Percentiles rank a stretch among this genome's conserved stretches.
Evolutionary conservation across 352 stramenopile species (phyloP).

Genomic region (Phytopythium sindhum): DNA sequence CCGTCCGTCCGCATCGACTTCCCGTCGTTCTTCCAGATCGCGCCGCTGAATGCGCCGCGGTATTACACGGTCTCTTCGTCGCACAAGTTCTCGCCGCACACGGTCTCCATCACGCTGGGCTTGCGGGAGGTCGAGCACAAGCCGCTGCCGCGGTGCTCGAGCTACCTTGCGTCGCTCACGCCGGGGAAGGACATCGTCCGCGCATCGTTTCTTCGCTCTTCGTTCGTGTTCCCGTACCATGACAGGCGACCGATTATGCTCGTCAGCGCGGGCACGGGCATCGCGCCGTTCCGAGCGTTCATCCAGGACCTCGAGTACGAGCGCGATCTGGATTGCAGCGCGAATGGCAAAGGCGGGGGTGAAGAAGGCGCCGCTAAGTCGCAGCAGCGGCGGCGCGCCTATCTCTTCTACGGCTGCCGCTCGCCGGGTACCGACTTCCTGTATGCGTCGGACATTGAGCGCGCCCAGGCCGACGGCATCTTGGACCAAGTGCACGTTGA

Average conservation of each 20-base stretch:
- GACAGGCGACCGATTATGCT: conserved; percentile 66
- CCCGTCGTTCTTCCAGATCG: conserved; percentile 62
- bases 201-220: conserved; percentile 68
- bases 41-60: conserved; percentile 52
- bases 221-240: conserved; percentile 67
- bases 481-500: conserved; percentile 54
- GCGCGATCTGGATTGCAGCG: neutral
- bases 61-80: conserved; percentile 88
- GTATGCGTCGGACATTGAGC: conserved; percentile 62
- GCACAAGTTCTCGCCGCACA: conserved; percentile 43
- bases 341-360: conserved; percentile 2
- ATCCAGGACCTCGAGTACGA: conserved; percentile 74
- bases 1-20: conserved; percentile 66
- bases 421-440: conserved; percentile 57
- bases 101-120: conserved; percentile 70
- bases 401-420: conserved; percentile 80
- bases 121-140: conserved; percentile 45
- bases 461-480: conserved; percentile 30
- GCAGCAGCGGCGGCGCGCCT: conserved; percentile 32
- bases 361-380: neutral
- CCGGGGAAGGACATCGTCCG: conserved; percentile 42
- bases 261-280: conserved; percentile 74
- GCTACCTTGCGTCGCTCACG: conserved; percentile 51
- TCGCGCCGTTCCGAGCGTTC: conserved; percentile 81
- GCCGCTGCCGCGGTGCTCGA: conserved; percentile 72